Base-by-base conservation (phyloP, 257 asterid species). In the Haberlea rhodopensis region DNA sequence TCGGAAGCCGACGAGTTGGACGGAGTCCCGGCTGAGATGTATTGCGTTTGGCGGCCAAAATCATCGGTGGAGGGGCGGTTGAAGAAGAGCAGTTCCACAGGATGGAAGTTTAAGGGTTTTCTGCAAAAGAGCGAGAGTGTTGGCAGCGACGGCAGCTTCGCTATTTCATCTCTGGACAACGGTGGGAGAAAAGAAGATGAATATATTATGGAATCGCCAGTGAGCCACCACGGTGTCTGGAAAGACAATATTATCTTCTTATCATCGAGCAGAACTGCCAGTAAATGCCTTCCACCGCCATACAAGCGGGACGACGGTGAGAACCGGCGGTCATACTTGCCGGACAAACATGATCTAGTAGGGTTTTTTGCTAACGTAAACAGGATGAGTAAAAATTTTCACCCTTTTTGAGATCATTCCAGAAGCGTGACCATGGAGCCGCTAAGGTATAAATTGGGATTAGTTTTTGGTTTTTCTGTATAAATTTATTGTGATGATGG, bases 1-100 rank as follows among this genome's bases (percentile, higher is more conserved):
- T 70, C 80, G 20, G 85, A 80, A 43, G 76, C 73, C 2, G 85
- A 80, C 37, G 85, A 80, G 16, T 71, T 80, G 40, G 78, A 76
- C 16, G 76, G 72, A 1, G 62, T 74, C 53, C 66, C 75, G 34
- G 66, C 71, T 3, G 85, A 48, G 4, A 76, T 69, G 2, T 80
- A 73, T 69, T 80, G 85, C 16, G 75, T 74, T 1, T 80, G 85
- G 85, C 61, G 1, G 13, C 80, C 73, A 53, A 74, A 76, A 53
- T 9, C 34, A 45, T 40, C 49, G 56, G 67, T 27, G 11, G 57
- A 45, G 58, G 64, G 25, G 29, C 54, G 25, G 16, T 69, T 81
- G 34, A 76, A 71, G 61, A 70, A 70, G 70, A 80, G 78, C 60
- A 73, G 34, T 11, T 73, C 79, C 11, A 73, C 73, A 8, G 64